Conservation (phyloP, 1,139 yeast species). For the Candida pseudoviswanathii region DNA sequence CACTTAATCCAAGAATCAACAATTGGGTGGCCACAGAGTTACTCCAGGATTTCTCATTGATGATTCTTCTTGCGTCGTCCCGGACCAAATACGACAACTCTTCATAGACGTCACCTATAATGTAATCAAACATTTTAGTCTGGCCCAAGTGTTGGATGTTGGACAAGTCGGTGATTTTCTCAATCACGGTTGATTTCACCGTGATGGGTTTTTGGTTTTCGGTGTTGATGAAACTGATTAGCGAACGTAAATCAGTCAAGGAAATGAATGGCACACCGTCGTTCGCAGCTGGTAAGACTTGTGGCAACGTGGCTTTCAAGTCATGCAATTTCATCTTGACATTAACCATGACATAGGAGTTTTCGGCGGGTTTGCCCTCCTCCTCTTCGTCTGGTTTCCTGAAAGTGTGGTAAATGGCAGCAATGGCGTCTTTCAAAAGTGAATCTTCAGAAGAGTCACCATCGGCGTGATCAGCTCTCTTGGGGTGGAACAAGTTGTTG, state of each 20-base stretch:
- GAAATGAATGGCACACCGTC: conserved; percentile 52
- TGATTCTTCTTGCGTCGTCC: conserved; percentile 49
- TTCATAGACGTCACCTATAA: conserved; percentile 61
- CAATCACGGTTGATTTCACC: conserved; percentile 60
- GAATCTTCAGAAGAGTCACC: conserved; percentile 24
- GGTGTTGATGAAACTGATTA: conserved; percentile 60
- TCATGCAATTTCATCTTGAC: conserved; percentile 64
- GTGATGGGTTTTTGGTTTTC: conserved; percentile 35
- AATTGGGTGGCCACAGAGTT: conserved; percentile 63
- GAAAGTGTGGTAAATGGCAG: conserved; percentile 48
- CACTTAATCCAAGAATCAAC: conserved; percentile 60
- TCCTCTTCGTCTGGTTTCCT: conserved; percentile 19
- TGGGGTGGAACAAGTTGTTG: conserved; percentile 24
- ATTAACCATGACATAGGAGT: conserved; percentile 62
- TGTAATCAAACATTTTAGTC: conserved; percentile 52
- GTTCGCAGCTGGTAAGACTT: conserved; percentile 53
- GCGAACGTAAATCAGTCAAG: conserved; percentile 59
- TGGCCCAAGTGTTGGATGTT: conserved; percentile 50
- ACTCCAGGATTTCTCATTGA: conserved; percentile 57
- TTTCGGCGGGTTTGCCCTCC: background rate
- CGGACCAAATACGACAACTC: conserved; percentile 57
- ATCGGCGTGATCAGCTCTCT: conserved; percentile 8
- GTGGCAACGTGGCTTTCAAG: conserved; percentile 60
- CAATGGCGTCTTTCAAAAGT: conserved; percentile 43
- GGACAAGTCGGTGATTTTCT: conserved; percentile 55